These are phyloP conservation scores for Ceratobasidium sp. DNA, from an alignment of 1,284 basidiomycete species.

Conservation along the genomic window DNA sequence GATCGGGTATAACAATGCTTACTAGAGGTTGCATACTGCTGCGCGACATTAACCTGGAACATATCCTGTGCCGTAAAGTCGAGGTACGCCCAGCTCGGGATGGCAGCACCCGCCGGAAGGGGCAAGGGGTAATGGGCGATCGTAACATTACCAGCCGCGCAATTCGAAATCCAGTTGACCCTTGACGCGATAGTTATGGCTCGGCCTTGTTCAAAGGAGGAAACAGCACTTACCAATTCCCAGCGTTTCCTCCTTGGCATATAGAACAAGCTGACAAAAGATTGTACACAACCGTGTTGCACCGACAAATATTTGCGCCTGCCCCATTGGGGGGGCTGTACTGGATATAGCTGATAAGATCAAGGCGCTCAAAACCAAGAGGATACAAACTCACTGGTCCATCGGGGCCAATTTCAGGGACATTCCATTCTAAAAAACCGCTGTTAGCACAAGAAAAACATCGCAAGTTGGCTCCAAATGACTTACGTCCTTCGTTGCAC, in stretches of 20 bases:
- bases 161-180: conserved; percentile 32
- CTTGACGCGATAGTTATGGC: not conserved
- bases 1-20: not conserved
- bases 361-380: not conserved
- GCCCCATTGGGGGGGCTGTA: conserved; percentile 31
- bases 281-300: conserved; percentile 47
- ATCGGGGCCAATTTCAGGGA: conserved; percentile 21
- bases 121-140: conserved; percentile 25
- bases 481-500: conserved; percentile 45
- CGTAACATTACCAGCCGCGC: conserved; percentile 11
- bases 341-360: conserved; percentile 14
- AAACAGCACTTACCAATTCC: conserved; percentile 11
- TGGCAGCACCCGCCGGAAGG: conserved; percentile 15
- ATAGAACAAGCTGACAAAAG: conserved; percentile 47
- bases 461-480: not conserved
- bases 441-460: not conserved
- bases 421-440: conserved; percentile 38
- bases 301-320: conserved; percentile 44
- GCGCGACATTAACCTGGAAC: conserved; percentile 20
- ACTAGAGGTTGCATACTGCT: conserved; percentile 18
- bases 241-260: conserved; percentile 46
- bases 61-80: conserved; percentile 25
- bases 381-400: conserved; percentile 33
- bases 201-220: not conserved
- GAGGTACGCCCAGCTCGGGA: conserved; percentile 41